These are phyloP conservation scores for Sabuloglossum arenarium DNA, from an alignment of 495 filamentous ascomycete genomes.

Conservation along the genomic window DNA sequence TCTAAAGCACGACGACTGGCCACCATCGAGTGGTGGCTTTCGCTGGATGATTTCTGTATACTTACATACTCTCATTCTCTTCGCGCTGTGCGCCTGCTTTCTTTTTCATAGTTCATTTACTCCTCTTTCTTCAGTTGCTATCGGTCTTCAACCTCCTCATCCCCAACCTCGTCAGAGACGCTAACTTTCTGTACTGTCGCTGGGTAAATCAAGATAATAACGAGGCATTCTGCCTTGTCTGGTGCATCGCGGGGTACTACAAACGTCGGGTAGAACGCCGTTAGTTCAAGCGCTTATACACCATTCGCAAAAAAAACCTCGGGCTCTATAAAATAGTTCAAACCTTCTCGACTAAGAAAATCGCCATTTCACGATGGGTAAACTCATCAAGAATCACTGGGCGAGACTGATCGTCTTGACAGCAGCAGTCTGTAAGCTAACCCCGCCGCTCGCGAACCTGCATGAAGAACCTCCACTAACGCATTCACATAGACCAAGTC, in stretches of 20 bases:
- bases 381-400: slow-evolving; percentile 98
- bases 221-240: no score
- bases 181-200: no score
- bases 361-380: slow-evolving; percentile 42
- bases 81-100: not conserved
- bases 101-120: not conserved
- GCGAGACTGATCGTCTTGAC: slow-evolving; percentile 79
- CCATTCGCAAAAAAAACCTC: no score
- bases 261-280: no score
- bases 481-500: slow-evolving; percentile 46
- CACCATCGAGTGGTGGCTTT: not conserved
- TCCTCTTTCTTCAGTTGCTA: not conserved
- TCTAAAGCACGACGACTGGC: not conserved
- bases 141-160: not conserved
- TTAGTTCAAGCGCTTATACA: no score
- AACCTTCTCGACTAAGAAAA: not conserved
- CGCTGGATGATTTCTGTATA: not conserved
- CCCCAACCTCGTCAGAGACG: not conserved
- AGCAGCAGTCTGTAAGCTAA: slow-evolving; percentile 54
- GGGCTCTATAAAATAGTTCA: no score
- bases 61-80: not conserved
- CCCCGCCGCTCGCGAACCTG: not conserved
- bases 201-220: no score
- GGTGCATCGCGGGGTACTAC: no score
- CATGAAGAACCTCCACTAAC: slow-evolving; percentile 13